These are phyloP conservation scores for Eucalyptus leucophloia DNA, from an alignment of 345 rosid genomes.

Conservation along the genomic window DNA sequence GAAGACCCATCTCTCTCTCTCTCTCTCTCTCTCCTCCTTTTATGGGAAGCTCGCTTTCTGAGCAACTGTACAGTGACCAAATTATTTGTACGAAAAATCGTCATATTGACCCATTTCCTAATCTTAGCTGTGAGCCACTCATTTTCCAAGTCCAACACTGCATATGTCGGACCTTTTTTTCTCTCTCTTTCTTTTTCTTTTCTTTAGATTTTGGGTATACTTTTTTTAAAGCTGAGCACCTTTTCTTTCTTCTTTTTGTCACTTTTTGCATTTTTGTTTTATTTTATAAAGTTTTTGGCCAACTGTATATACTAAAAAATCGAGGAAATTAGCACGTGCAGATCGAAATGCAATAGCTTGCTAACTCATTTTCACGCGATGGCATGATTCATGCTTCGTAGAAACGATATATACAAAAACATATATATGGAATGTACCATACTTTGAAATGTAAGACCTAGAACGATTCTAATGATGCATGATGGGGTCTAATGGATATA, in stretches of 20 bases:
- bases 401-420: background rate
- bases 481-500: background rate
- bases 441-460: background rate
- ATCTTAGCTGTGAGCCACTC: background rate
- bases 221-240: background rate
- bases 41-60: background rate
- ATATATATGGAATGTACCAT: background rate
- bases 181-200: background rate
- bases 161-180: background rate
- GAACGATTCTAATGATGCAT: background rate
- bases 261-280: background rate
- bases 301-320: background rate
- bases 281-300: background rate
- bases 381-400: background rate
- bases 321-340: background rate
- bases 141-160: background rate
- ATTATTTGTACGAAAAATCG: background rate
- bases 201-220: background rate
- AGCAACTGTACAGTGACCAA: background rate
- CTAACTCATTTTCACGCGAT: background rate
- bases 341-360: background rate
- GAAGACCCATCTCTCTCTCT: background rate
- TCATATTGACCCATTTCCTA: background rate
- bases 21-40: background rate
- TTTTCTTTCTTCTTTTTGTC: background rate